Evolutionary conservation across 495 filamentous ascomycete species (phyloP), one percentile per base, ranked within the genome.

Genomic region (Penicillium verhagenii): DNA sequence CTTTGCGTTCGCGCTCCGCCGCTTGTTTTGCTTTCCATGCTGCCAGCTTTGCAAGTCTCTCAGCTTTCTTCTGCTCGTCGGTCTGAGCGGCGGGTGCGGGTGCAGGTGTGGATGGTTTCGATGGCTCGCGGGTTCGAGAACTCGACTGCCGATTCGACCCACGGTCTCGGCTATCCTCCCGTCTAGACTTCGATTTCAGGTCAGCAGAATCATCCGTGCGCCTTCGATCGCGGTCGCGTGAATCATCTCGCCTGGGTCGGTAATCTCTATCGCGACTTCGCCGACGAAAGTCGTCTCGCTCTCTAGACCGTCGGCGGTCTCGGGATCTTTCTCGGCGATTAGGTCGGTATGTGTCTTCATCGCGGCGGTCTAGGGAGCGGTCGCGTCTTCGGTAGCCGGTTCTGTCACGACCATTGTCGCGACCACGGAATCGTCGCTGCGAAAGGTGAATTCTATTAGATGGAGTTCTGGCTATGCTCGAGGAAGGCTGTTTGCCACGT

Each of bases 1-100:
- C 85, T 61, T 90, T 91, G 44, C 80, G 80, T 63, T 88, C 88
- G 58, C 88, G 86, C 61, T 91, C 83, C 33, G 89, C 90, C 16
- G 82, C 82, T 57, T 90, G 87, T 61, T 95, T 94, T 67, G 88
- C 85, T 69, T 95, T 96, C 91, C 92, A 96, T 57, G 90, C 90
- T 68, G 92, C 89, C 28, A 96, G 68, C 56, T 91, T 93, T 25
- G 91, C 90, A 29, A 92, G 78, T 47, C 89, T 77, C 66, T 95
- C 90, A 42, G 85, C 88, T 64, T 91, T 89, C 65, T 94, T 93
- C 37, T 94, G 87, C 50, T 88, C 88, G 55, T 92, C 90, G 16
- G 87, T 83, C 61, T 82, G 83, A 26, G 76, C 71, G 49, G 80
- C 63, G 47, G 79, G 66, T 29, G 77, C 72, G 50, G 86, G 65